Percentiles rank a stretch among this genome's conserved stretches.
These are phyloP conservation scores for Amorphotheca resinae DNA, from an alignment of 495 filamentous ascomycete genomes.

Conservation along the genomic window DNA sequence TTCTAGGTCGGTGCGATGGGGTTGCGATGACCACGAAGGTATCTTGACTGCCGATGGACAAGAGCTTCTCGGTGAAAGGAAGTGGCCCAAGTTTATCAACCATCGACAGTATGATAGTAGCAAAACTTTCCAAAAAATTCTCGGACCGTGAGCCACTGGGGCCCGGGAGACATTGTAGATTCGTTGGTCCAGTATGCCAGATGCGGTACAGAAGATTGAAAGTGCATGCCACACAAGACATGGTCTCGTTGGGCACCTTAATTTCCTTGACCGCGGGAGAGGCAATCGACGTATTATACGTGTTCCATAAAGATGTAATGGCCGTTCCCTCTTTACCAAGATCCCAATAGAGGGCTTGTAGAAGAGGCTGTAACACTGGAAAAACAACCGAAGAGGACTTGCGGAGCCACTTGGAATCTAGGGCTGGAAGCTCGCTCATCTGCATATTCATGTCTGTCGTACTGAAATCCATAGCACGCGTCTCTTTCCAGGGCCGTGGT, in stretches of 20 bases:
- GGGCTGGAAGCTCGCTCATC: constrained; percentile 58
- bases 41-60: constrained; percentile 30
- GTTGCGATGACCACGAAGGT: constrained; percentile 17
- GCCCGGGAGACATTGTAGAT: background rate
- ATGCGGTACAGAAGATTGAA: constrained; percentile 52
- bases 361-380: constrained; percentile 47
- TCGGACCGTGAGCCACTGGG: background rate
- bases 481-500: constrained; percentile 58
- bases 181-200: constrained; percentile 40
- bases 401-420: constrained; percentile 85
- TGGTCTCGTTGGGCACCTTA: constrained; percentile 72
- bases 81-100: constrained; percentile 55
- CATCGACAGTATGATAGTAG: constrained; percentile 45
- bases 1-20: constrained; percentile 19
- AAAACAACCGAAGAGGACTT: constrained; percentile 50
- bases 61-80: constrained; percentile 68
- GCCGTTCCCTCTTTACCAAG: constrained; percentile 31
- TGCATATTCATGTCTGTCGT: constrained; percentile 31
- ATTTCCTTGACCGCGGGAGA: constrained; percentile 80
- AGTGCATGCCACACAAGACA: constrained; percentile 60
- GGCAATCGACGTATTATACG: constrained; percentile 54
- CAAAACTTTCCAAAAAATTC: constrained; percentile 49
- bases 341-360: constrained; percentile 43
- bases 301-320: constrained; percentile 52
- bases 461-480: constrained; percentile 43